phyloP scores from a whole-genome alignment of 352 stramenopile species.

The Globisporangium apiculatum region DNA sequence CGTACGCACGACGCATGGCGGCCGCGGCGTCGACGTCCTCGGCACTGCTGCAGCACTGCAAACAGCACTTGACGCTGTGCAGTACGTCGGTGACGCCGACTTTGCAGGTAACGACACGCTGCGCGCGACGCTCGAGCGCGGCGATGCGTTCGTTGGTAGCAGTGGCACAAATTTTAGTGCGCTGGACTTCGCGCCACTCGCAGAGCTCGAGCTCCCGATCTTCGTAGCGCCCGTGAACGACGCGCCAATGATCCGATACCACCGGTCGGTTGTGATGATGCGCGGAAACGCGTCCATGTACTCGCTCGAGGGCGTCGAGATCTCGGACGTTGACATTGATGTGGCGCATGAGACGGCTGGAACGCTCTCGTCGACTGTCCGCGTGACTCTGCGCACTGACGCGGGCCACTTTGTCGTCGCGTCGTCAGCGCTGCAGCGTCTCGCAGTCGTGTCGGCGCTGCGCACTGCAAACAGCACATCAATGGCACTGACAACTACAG shows the following conservation, averaged over 20 bases:
- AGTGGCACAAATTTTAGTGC: background rate
- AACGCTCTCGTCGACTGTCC: background rate
- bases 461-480: background rate
- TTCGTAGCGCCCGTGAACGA: conserved; percentile 9
- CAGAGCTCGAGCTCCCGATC: background rate
- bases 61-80: conserved; percentile 6
- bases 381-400: conserved; percentile 6
- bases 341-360: background rate
- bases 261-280: background rate
- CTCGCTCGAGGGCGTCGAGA: conserved; percentile 5
- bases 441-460: background rate
- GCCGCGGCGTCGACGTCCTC: conserved; percentile 4
- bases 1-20: background rate
- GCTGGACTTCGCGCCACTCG: background rate
- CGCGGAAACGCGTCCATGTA: background rate
- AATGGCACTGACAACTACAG: background rate
- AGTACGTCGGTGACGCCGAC: conserved; percentile 13
- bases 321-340: conserved; percentile 6
- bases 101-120: conserved; percentile 16
- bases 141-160: background rate
- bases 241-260: conserved; percentile 5
- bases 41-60: conserved; percentile 4
- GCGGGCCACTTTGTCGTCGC: conserved; percentile 4
- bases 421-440: background rate
- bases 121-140: background rate